Percentiles rank a stretch among this genome's conserved stretches.
phyloP scores from a whole-genome alignment of 305 asterid genomes.

The Fraxinus velutina region DNA sequence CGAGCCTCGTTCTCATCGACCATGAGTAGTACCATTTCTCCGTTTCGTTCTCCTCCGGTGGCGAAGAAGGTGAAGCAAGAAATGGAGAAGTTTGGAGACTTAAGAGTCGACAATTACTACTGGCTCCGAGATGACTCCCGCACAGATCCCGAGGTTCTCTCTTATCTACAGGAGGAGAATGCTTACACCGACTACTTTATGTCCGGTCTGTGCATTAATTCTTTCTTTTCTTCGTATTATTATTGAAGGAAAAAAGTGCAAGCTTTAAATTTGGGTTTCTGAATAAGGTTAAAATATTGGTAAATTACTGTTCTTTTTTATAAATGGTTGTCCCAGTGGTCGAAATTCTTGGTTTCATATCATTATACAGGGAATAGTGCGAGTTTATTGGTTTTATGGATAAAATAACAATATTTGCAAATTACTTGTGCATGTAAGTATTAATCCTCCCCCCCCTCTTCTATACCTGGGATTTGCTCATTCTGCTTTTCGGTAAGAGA shows the following conservation, averaged over 20 bases:
- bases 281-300: not conserved
- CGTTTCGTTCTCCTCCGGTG: constrained; percentile 42
- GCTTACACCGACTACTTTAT: constrained; percentile 59
- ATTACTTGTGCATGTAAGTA: not conserved
- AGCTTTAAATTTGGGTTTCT: not conserved
- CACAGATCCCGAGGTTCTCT: constrained; percentile 54
- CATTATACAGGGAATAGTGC: not conserved
- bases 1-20: constrained; percentile 3
- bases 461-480: not conserved
- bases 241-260: not conserved
- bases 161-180: constrained; percentile 67
- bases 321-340: not conserved
- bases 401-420: not conserved
- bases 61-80: constrained; percentile 77
- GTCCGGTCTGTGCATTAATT: constrained; percentile 56
- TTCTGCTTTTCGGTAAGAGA: not conserved
- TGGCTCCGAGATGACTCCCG: constrained; percentile 98
- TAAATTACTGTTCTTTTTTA: not conserved
- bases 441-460: not conserved
- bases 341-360: not conserved
- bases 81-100: constrained; percentile 89
- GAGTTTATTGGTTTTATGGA: not conserved
- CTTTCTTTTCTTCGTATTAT: not conserved
- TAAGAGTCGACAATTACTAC: constrained; percentile 73
- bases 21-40: constrained; percentile 24